Base-by-base conservation (phyloP, 2,329 filamentous ascomycete species). In the Xylaria sp. region DNA sequence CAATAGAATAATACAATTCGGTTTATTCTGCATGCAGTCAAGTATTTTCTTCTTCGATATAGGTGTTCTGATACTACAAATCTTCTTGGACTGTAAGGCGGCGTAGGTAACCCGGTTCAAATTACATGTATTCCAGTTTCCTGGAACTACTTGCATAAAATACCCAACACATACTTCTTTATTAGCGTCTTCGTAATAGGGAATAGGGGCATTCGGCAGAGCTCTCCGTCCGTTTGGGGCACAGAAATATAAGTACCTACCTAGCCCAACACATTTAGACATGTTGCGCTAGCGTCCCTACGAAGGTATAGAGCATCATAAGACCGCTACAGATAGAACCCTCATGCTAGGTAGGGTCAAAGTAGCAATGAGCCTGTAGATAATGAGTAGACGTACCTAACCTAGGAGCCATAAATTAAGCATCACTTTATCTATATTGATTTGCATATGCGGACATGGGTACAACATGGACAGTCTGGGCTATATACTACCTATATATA, bases 1-100 rank as follows among this genome's bases (percentile, higher is more conserved):
- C 55, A 58, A 58, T 58, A 32, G 39, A 58, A 28, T n/a, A 58
- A 58, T 18, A 58, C 23, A 46, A 46, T 58, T 58, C 54, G 13
- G 15, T 34, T 37, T 20, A 37, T 55, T 55, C 52, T 20, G n/a
- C 34, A n/a, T 37, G 25, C 18, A 28, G n/a, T n/a, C 28, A 10
- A 20, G n/a, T 23, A 48, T 20, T 23, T 23, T 6, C 15, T 18
- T 46, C 18, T n/a, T 46, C 13, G 3, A 46, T 18, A n/a, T 46
- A 28, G 28, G 5, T 28, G 28, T 28, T 28, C 28, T 28, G 28
- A 28, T 28, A 28, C 28, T 28, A 28, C 28, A 28, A 3, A 37
- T 37, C 34, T 34, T 4, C 32, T 37, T 37, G 7, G 34, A 10
- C 2, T 2, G 10, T 37, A 37, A 37, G 2, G 34, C 8, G 10